Evolutionary conservation across 495 filamentous ascomycete genomes (phyloP).

Genomic region (Penicillium antarcticum): DNA sequence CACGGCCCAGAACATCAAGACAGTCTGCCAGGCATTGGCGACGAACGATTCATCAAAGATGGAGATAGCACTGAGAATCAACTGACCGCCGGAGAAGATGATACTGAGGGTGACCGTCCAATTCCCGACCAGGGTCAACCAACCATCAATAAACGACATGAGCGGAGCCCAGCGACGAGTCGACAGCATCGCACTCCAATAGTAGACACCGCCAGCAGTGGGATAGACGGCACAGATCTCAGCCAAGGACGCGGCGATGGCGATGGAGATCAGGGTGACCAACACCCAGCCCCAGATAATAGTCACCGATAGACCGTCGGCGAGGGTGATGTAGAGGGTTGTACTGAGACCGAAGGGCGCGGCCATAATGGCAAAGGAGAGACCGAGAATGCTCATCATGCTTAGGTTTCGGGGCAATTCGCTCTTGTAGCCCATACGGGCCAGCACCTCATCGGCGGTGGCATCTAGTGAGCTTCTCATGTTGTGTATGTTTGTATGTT

Average conservation of each 20-base stretch:
- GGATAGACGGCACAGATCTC: conserved; percentile 75
- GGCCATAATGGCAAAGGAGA: conserved; percentile 59
- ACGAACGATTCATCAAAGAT: conserved; percentile 61
- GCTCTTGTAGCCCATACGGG: conserved; percentile 61
- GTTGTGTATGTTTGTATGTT: neutral
- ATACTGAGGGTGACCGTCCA: conserved; percentile 54
- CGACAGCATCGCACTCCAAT: conserved; percentile 68
- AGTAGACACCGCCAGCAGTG: conserved; percentile 66
- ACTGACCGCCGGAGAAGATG: conserved; percentile 51
- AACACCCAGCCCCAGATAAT: conserved; percentile 71
- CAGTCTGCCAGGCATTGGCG: conserved; percentile 59
- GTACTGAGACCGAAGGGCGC: conserved; percentile 67
- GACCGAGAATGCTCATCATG: conserved; percentile 62
- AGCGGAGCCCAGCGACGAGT: conserved; percentile 56
- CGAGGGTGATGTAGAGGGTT: conserved; percentile 65
- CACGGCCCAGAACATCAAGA: conserved; percentile 64
- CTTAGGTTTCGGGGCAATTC: conserved; percentile 59
- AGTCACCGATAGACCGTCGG: conserved; percentile 60
- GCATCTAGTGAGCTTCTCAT: conserved; percentile 28
- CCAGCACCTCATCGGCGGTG: conserved; percentile 52
- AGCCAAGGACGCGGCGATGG: conserved; percentile 69
- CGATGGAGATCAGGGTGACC: conserved; percentile 66
- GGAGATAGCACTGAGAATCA: conserved; percentile 60
- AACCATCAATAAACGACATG: conserved; percentile 69
- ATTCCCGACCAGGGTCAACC: conserved; percentile 73